Percentiles rank a stretch among this genome's conserved stretches.
Evolutionary conservation across 192 early-diverging fungal species (phyloP).

Genomic region (Podochytrium sp.): DNA sequence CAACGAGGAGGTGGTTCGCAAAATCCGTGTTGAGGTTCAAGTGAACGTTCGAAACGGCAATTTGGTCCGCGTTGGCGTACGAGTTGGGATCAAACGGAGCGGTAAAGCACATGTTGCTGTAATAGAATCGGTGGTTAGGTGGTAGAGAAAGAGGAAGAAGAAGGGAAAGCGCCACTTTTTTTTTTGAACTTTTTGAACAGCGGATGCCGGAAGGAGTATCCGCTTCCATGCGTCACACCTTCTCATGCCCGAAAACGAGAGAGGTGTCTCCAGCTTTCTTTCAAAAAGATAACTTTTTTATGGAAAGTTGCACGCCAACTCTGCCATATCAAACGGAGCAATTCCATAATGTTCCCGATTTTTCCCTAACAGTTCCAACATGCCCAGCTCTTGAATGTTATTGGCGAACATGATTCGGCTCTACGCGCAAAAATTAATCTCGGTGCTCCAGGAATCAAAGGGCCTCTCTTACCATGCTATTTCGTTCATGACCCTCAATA

Average conservation of each 20-base stretch:
- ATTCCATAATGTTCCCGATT: constrained; percentile 31
- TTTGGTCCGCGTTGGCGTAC: constrained; percentile 76
- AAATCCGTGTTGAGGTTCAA: constrained; percentile 82
- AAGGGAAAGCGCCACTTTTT: no score
- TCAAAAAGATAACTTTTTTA: neutral
- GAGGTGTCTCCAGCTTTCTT: no score
- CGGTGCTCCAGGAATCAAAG: neutral
- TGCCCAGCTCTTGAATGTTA: constrained; percentile 34
- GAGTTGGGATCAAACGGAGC: constrained; percentile 76
- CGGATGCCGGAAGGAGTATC: no score
- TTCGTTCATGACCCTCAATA: constrained; percentile 42
- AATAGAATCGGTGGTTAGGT: no score
- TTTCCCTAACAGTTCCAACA: constrained; percentile 33
- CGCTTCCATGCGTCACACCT: no score
- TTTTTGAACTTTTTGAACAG: no score
- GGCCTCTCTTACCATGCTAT: constrained; percentile 4
- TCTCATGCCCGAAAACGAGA: no score
- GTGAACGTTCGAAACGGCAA: constrained; percentile 76
- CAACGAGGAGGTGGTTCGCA: constrained; percentile 64
- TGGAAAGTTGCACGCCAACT: constrained; percentile 29
- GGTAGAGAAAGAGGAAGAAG: no score
- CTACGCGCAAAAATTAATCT: constrained; percentile 1
- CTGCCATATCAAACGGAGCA: constrained; percentile 30
- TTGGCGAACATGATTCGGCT: constrained; percentile 31
- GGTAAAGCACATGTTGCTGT: constrained; percentile 3